Conservation (phyloP, 257 asterid species). For the Phtheirospermum japonicum region DNA sequence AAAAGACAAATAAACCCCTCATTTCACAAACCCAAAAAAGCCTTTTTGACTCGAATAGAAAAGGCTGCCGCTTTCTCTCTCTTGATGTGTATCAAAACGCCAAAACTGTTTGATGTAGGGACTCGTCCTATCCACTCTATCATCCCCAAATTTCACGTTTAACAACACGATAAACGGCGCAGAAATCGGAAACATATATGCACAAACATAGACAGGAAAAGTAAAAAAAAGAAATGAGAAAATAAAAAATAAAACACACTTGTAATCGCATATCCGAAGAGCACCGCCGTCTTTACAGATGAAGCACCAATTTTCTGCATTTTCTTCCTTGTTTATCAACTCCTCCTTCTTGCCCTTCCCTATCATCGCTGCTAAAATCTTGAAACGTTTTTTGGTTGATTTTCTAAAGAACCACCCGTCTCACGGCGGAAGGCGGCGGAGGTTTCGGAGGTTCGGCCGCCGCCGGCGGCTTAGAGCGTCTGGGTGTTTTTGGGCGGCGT, state of each 20-base stretch:
- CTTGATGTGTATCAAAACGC: not conserved
- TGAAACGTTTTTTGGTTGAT: not conserved
- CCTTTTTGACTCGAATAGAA: not conserved
- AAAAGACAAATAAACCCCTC: not conserved
- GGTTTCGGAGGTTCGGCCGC: no score
- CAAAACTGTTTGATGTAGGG: not conserved
- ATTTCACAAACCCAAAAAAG: not conserved
- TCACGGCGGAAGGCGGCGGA: no score
- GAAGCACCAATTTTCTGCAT: slow-evolving; percentile 74
- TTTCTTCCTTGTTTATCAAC: slow-evolving; percentile 38
- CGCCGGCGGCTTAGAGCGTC: no score
- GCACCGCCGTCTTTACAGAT: slow-evolving; percentile 80
- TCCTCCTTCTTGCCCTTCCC: slow-evolving; percentile 31
- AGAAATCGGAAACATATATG: not conserved
- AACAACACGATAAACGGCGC: not conserved
- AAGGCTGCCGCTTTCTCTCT: no score
- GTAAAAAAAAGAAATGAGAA: not conserved
- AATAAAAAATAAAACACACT: slow-evolving; percentile 32
- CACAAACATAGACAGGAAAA: not conserved
- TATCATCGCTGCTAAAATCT: slow-evolving; percentile 36
- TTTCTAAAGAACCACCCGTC: no score
- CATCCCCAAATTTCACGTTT: not conserved
- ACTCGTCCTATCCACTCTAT: not conserved
- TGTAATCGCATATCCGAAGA: slow-evolving; percentile 61
- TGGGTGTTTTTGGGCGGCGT: not conserved